phyloP scores from a whole-genome alignment of 495 filamentous ascomycete genomes.

The Aspergillus ellipticus region DNA sequence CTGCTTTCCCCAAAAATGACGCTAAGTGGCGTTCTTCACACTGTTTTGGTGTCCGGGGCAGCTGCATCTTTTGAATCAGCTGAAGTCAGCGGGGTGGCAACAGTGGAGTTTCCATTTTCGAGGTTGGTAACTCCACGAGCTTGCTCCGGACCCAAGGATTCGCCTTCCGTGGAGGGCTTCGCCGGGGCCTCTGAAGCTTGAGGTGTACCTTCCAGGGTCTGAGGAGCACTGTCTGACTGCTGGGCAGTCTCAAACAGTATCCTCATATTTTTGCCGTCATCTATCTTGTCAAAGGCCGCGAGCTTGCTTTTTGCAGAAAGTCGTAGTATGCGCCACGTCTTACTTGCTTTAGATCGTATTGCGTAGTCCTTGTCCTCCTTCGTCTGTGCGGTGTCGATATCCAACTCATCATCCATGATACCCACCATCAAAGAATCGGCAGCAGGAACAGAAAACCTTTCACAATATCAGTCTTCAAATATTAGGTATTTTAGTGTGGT shows the following conservation, averaged over 20 bases:
- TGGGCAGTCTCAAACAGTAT: slow-evolving; percentile 45
- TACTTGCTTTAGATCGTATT: slow-evolving; percentile 69
- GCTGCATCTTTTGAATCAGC: slow-evolving; percentile 15
- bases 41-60: slow-evolving; percentile 9
- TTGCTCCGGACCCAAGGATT: slow-evolving; percentile 5
- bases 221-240: slow-evolving; percentile 25
- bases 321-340: slow-evolving; percentile 82
- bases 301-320: slow-evolving; percentile 71
- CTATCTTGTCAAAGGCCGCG: slow-evolving; percentile 77
- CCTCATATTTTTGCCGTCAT: slow-evolving; percentile 67
- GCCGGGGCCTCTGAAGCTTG: slow-evolving; percentile 24
- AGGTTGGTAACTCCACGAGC: slow-evolving; percentile 14
- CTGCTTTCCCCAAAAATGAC: neutral
- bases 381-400: slow-evolving; percentile 73
- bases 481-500: neutral
- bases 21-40: slow-evolving; percentile 14
- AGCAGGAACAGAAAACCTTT: slow-evolving; percentile 48
- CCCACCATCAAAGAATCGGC: slow-evolving; percentile 55
- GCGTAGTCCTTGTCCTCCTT: slow-evolving; percentile 66
- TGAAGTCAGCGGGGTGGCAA: slow-evolving; percentile 13
- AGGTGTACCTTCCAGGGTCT: slow-evolving; percentile 26
- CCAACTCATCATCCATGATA: slow-evolving; percentile 69
- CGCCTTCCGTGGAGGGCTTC: slow-evolving; percentile 14
- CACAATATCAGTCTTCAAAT: slow-evolving; percentile 11
- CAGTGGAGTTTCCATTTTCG: slow-evolving; percentile 14